Evolutionary conservation across 2,329 filamentous ascomycete genomes (phyloP).

Genomic region (Rhytidhysteron rufulum): DNA sequence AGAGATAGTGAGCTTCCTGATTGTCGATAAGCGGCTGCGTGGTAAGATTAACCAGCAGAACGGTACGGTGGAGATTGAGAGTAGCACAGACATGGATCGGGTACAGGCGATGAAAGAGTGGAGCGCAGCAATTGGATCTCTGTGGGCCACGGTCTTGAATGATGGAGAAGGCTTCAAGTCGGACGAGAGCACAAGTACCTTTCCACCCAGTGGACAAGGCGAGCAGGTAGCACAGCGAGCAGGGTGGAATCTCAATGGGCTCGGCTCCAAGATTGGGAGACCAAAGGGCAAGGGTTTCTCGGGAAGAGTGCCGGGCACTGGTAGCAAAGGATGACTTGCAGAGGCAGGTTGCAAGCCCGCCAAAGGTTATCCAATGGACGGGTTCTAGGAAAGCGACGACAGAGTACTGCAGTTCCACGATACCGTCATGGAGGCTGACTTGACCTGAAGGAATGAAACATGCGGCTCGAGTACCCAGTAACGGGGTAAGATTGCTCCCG

Average conservation of each 20-base stretch:
- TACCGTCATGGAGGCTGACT: slow-evolving; percentile 27
- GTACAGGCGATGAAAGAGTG: slow-evolving; percentile 70
- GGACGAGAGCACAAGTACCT: slow-evolving; percentile 40
- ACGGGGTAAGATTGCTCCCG: slow-evolving; percentile 19
- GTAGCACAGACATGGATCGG: slow-evolving; percentile 68
- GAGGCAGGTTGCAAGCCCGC: slow-evolving; percentile 22
- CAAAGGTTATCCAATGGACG: slow-evolving; percentile 29
- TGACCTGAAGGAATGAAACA: slow-evolving; percentile 33
- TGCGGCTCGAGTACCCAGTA: slow-evolving; percentile 22
- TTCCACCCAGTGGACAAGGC: slow-evolving; percentile 25
- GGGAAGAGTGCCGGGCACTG: slow-evolving; percentile 32
- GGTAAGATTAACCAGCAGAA: slow-evolving; percentile 87
- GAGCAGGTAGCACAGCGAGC: slow-evolving; percentile 18
- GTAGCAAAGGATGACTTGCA: slow-evolving; percentile 40
- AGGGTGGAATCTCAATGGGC: slow-evolving; percentile 24
- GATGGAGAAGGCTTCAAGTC: slow-evolving; percentile 69
- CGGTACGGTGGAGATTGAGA: slow-evolving; percentile 78
- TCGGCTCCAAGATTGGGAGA: slow-evolving; percentile 27
- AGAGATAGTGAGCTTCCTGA: slow-evolving; percentile 93
- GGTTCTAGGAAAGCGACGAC: slow-evolving; percentile 24
- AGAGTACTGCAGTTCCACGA: slow-evolving; percentile 27
- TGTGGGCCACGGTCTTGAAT: slow-evolving; percentile 71
- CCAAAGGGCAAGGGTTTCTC: slow-evolving; percentile 35
- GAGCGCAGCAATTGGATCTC: slow-evolving; percentile 62
- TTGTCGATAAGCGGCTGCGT: slow-evolving; percentile 81